Base-by-base conservation (phyloP, 2,329 filamentous ascomycete genomes). In the Podosphaera xanthii region DNA sequence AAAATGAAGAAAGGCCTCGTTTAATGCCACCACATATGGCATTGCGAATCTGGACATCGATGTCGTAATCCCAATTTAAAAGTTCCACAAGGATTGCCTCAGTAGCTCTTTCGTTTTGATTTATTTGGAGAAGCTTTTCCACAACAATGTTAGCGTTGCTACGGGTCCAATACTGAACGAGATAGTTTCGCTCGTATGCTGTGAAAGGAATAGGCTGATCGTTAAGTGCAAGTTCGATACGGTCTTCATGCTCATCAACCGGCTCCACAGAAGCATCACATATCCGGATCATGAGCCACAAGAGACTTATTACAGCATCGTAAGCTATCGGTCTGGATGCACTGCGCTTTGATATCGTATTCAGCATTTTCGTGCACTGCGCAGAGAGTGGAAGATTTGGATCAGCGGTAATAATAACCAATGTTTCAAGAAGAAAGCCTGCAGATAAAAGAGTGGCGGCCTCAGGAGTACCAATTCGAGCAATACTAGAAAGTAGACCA, bases 401-500 rank as follows among this genome's bases (percentile, higher is more conserved):
- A 59, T 70, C 69, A 6, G 67, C 68, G 38, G 60, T 67, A 35
- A 70, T 60, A 35, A 70, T 64, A 50, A 70, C 68, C 9, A 70
- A 59, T 12, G 63, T 61, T 62, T 74, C 80, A 48, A 72, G 67
- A 30, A 90, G 72, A 64, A 81, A 86, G 33, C 79, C 76, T 38
- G 76, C 72, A 9, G 80, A 76, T 33, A 90, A 72, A 33, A 89
- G 72, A 4, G 77, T 67, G 1, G 73, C 72, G 30, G 77, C 74
- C 67, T 87, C 82, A 4, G 74, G 68, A 2, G 73, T 70, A 0
- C 84, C 84, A 59, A 87, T 70, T 53, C 72, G 74, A 12, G 81
- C 80, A 66, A 90, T 83, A n/a, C 73, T 73, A n/a, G 77, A 67
- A 62, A 90, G 73, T n/a, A 85, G 76, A 10, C 78, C 77, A 67